Evolutionary conservation across 352 stramenopile species (phyloP).

Genomic region (Sclerospora graminicola): DNA sequence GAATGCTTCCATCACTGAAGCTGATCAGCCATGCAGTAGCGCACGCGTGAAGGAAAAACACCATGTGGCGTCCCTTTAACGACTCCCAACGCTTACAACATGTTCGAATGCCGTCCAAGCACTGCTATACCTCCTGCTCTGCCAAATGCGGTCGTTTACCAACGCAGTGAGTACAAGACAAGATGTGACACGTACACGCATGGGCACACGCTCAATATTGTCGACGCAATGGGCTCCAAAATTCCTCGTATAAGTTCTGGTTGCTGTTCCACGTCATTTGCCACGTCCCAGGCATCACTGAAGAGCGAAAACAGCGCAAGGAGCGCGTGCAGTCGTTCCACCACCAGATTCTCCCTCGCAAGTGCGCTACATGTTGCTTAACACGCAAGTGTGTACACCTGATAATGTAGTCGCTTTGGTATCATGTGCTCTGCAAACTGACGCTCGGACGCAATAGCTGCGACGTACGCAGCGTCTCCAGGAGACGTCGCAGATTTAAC

Average conservation of each 20-base stretch:
- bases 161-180: constrained; percentile 70
- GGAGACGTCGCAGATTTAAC: constrained; percentile 8
- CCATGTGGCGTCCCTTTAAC: constrained; percentile 68
- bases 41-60: constrained; percentile 72
- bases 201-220: constrained; percentile 40
- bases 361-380: constrained; percentile 23
- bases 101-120: constrained; percentile 67
- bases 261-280: constrained; percentile 70
- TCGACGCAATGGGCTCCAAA: constrained; percentile 72
- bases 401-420: constrained; percentile 58
- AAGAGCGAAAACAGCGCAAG: constrained; percentile 71
- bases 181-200: constrained; percentile 44
- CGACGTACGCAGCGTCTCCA: constrained; percentile 21
- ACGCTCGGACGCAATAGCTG: constrained; percentile 35
- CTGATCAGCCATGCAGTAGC: constrained; percentile 69
- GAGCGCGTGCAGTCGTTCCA: constrained; percentile 63
- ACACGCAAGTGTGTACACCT: constrained; percentile 41
- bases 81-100: constrained; percentile 66
- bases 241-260: constrained; percentile 58
- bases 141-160: constrained; percentile 64
- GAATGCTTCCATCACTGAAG: constrained; percentile 15
- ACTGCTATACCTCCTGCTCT: constrained; percentile 52
- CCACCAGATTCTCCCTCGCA: constrained; percentile 36
- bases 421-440: constrained; percentile 43
- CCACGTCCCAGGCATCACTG: constrained; percentile 63